These are phyloP conservation scores for Phanerochaete sordida DNA, from an alignment of 768 basidiomycete species.

Conservation along the genomic window DNA sequence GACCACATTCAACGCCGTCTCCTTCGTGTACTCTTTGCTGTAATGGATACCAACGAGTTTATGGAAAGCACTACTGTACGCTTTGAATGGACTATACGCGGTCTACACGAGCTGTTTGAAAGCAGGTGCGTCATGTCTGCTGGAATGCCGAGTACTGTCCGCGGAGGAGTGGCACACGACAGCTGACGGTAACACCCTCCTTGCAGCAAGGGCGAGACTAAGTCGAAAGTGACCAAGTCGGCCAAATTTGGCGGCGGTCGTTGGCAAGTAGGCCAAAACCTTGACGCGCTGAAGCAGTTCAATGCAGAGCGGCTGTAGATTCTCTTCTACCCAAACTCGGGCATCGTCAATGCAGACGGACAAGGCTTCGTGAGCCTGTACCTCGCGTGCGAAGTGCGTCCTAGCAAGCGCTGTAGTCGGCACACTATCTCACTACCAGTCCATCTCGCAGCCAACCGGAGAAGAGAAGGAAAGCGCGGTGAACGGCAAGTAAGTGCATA, in stretches of 20 bases:
- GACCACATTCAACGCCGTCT: neutral
- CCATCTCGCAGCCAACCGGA: slow-evolving; percentile 63
- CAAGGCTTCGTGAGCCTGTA: slow-evolving; percentile 71
- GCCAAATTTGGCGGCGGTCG: slow-evolving; percentile 70
- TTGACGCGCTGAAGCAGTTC: neutral
- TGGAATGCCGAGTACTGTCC: no score
- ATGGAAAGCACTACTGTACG: slow-evolving; percentile 54
- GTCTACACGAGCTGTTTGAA: slow-evolving; percentile 72
- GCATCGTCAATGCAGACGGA: slow-evolving; percentile 50
- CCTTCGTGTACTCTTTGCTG: neutral
- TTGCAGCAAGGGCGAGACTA: slow-evolving; percentile 63
- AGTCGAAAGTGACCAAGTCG: slow-evolving; percentile 77
- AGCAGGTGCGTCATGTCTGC: slow-evolving; percentile 44
- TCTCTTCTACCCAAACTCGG: slow-evolving; percentile 82
- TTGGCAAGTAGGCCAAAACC: slow-evolving; percentile 58
- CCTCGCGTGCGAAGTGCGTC: slow-evolving; percentile 70
- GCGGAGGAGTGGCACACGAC: neutral
- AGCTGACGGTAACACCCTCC: neutral
- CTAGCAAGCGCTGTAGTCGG: no score
- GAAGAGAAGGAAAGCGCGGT: slow-evolving; percentile 70
- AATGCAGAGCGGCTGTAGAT: slow-evolving; percentile 40
- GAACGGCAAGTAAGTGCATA: slow-evolving; percentile 47
- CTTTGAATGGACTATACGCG: slow-evolving; percentile 78
- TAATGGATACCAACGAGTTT: slow-evolving; percentile 25
- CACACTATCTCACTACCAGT: no score